Conservation (phyloP, 2,329 filamentous ascomycete genomes). For the Fusarium sp. region DNA sequence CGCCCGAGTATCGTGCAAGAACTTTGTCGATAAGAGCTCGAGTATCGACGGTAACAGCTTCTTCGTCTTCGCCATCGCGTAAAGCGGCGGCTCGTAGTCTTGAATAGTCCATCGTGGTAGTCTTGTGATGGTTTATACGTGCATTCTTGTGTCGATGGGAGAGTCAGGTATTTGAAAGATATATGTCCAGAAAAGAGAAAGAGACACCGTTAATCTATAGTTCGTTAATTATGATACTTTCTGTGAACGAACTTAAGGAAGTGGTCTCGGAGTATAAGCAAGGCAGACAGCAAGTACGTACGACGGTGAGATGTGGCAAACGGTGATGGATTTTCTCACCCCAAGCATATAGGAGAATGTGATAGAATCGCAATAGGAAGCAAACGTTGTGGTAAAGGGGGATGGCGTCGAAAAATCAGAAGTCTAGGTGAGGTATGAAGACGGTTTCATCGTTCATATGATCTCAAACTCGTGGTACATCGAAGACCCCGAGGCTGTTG, state of each 20-base stretch:
- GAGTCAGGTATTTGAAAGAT: neutral
- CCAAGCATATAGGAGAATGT: neutral
- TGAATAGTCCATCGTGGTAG: constrained; percentile 72
- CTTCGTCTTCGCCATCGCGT: constrained; percentile 87
- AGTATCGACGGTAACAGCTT: constrained; percentile 98
- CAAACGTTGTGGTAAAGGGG: constrained; percentile 12
- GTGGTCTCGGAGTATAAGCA: constrained; percentile 8
- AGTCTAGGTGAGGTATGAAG: constrained; percentile 10
- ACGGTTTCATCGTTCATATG: constrained; percentile 15
- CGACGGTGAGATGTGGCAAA: constrained; percentile 23
- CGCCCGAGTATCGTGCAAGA: constrained; percentile 93
- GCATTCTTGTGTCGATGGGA: constrained; percentile 30
- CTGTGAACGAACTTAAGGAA: neutral
- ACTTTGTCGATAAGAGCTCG: constrained; percentile 98
- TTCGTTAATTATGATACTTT: constrained; percentile 10
- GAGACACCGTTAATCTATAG: neutral
- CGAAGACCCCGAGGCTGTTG: constrained; percentile 21
- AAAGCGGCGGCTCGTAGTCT: constrained; percentile 88
- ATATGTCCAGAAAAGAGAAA: neutral
- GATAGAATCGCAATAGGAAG: constrained; percentile 7
- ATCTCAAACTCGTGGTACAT: constrained; percentile 19
- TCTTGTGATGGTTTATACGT: constrained; percentile 18
- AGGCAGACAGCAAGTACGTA: constrained; percentile 40
- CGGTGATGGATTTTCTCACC: neutral
- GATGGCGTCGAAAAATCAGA: constrained; percentile 11